Base-by-base conservation (phyloP, 345 rosid species). In the Raphanus sativus region DNA sequence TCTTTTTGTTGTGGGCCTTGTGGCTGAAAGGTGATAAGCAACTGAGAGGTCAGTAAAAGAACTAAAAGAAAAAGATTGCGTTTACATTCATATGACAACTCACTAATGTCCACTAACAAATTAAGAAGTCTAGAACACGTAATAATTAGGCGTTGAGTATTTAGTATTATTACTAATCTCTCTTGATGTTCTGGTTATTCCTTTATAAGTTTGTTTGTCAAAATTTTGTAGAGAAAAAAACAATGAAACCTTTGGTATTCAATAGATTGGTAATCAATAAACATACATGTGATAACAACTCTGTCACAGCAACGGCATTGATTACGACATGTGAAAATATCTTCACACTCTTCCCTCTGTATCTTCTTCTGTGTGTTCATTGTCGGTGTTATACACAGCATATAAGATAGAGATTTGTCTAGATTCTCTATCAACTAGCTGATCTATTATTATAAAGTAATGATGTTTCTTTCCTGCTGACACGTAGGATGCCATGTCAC, bases 211-310 rank as follows among this genome's bases (percentile, higher is more conserved):
- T 45, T 1, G 40, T 36, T 36, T n/a, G n/a, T n/a, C n/a, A 42
- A 48, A 48, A 48, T 48, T 4, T 42, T 42, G 54, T 13, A 1
- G 5, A 48, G 13, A n/a, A 10, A 12, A 48, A 48, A 48, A n/a
- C 54, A 48, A 36, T n/a, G 50, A 48, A 48, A 48, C 34, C 72
- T 77, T 65, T 64, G 40, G 30, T 38, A 26, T 40, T 71, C n/a
- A 65, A 32, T 11, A 71, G 33, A 64, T 59, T 45, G 26, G 42
- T 71, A 65, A 66, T 54, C 68, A 71, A 45, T 25, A 59, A 78
- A 78, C 77, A 78, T 67, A 55, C 81, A 78, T 78, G 81, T 78
- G 74, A 58, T 55, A 73, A 67, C 10, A 25, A 59, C 42, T 42
- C 76, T 77, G 76, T 65, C 81, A 65, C 72, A 71, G 34, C 45